Evolutionary conservation across 2,329 filamentous ascomycete species (phyloP).

Genomic region (Ceratocystis variospora): DNA sequence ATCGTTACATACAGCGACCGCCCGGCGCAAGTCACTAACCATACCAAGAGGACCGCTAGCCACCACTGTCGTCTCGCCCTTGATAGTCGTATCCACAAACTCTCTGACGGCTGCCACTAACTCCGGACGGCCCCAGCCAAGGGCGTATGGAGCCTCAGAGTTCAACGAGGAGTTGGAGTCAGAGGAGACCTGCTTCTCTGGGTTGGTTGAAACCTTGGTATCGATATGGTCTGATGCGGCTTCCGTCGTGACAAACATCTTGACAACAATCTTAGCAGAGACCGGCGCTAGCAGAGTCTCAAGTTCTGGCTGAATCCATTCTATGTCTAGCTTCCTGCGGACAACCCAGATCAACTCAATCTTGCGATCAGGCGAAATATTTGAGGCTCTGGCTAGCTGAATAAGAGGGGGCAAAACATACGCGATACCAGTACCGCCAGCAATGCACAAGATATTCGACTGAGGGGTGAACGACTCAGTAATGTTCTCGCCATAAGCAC

Average conservation of each 20-base stretch:
- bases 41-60: conserved; percentile 48
- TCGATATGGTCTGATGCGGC: conserved; percentile 21
- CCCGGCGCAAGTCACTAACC: conserved; percentile 41
- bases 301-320: conserved; percentile 47
- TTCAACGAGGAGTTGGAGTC: conserved; percentile 22
- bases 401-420: conserved; percentile 30
- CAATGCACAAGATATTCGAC: conserved; percentile 30
- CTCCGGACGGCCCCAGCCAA: conserved; percentile 29
- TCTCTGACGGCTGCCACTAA: conserved; percentile 33
- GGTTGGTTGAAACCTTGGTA: conserved; percentile 15
- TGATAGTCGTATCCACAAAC: conserved; percentile 35
- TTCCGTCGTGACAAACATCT: conserved; percentile 41
- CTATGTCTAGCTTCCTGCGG: conserved; percentile 38
- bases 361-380: conserved; percentile 35
- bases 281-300: conserved; percentile 32
- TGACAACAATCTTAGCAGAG: conserved; percentile 34
- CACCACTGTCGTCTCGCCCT: conserved; percentile 41
- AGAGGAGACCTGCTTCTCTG: conserved; percentile 19
- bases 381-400: conserved; percentile 27
- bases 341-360: conserved; percentile 55
- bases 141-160: conserved; percentile 18
- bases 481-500: conserved; percentile 46
- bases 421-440: conserved; percentile 31
- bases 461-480: conserved; percentile 30
- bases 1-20: conserved; percentile 41